Base-by-base conservation (phyloP, 1,284 basidiomycete species). In the Heterobasidion irregulare region DNA sequence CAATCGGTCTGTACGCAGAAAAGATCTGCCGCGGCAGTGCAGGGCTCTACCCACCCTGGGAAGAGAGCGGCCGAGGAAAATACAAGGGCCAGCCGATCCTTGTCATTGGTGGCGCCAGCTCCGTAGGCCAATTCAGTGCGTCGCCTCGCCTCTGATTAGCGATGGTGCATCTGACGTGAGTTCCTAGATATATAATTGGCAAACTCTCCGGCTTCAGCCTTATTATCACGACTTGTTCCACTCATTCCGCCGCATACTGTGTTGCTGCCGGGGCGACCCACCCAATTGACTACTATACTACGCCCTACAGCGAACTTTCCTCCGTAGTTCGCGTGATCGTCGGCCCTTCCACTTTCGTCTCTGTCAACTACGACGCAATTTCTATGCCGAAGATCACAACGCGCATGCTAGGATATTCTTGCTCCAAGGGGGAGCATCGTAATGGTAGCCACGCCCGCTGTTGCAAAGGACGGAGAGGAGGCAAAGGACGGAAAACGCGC, bases 51-150 rank as follows among this genome's bases (percentile, higher is more conserved):
- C 64, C 71, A 2, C 15, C 61, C 0, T 65, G 68, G 59, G 62
- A 63, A 35, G 63, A 65, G 47, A 64, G 63, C 15, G 69, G 70
- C 2, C 58, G 68, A 2, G 67, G 67, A 13, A 74, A 73, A 53
- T 74, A 72, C 58, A 54, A 64, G 0, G 64, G 66, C 7, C 67
- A 70, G 55, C 67, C 75, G 1, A 66, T 75, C 36, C 57, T 79
- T 52, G 66, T 79, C 52, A 61, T 75, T 53, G 77, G 75, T 10
- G 78, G 77, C 10, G 64, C 75, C 2, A 69, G 70, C 0, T 72
- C 72, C 13, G 74, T 77, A 7, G 77, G 78, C 10, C 66, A 69
- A 58, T 78, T 70, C 55, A 63, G 73, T 71, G 26, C 18, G 52
- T 46, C 15, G 18, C 16, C 16, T n/a, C 8, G n/a, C 5, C n/a